These are phyloP conservation scores for Botrytis fabae DNA, from an alignment of 2,329 filamentous ascomycete genomes.

Conservation along the genomic window DNA sequence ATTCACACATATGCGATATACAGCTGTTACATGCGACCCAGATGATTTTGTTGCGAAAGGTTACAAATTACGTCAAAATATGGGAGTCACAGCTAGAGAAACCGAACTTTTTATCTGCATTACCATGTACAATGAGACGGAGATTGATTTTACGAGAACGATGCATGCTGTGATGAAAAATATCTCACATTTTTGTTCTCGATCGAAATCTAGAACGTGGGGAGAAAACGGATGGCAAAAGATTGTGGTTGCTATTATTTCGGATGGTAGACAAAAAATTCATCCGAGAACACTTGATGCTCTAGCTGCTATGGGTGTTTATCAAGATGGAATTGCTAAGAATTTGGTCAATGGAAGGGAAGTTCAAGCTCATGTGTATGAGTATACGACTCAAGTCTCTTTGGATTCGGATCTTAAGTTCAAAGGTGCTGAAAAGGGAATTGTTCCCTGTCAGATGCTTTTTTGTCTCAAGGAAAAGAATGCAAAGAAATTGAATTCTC, in stretches of 20 bases:
- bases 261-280: constrained; percentile 90
- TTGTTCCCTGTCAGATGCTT: constrained; percentile 96
- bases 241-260: constrained; percentile 96
- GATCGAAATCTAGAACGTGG: constrained; percentile 91
- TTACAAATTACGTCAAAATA: constrained; percentile 90
- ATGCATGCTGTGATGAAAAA: constrained; percentile 99
- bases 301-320: constrained; percentile 93
- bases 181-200: constrained; percentile 92
- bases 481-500: constrained; percentile 95
- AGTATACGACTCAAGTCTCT: constrained; percentile 98
- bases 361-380: constrained; percentile 95
- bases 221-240: constrained; percentile 98
- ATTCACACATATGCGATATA: constrained; percentile 99
- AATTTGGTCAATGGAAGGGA: constrained; percentile 96
- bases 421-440: constrained; percentile 98
- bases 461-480: constrained; percentile 99
- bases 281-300: constrained; percentile 92
- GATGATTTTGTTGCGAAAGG: constrained; percentile 87
- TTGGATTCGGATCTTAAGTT: constrained; percentile 95
- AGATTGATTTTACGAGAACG: constrained; percentile 92
- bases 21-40: constrained; percentile 95
- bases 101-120: constrained; percentile 96
- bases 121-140: constrained; percentile 99
- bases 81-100: constrained; percentile 79
- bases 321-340: constrained; percentile 98